phyloP scores from a whole-genome alignment of 129 eudicot genomes.

The Flaveria trinervia region DNA sequence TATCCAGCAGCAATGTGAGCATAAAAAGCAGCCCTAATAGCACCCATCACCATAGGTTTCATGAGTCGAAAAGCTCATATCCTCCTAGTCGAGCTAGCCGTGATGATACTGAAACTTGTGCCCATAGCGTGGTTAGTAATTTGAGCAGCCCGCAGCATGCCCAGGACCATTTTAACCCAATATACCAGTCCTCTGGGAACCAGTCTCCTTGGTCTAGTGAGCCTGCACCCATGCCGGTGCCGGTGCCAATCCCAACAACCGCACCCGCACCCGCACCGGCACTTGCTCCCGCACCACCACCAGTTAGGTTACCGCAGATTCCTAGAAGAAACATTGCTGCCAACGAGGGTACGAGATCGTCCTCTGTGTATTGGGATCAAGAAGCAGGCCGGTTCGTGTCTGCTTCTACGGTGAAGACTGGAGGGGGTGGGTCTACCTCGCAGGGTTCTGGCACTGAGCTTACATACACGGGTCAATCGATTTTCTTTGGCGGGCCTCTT shows the following conservation, averaged over 20 bases:
- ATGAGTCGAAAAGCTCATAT: constrained; percentile 67
- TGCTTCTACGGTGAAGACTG: constrained; percentile 45
- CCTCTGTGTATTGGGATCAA: constrained; percentile 79
- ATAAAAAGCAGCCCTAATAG: constrained; percentile 77
- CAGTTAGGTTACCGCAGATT: constrained; percentile 28
- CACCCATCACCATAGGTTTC: constrained; percentile 47
- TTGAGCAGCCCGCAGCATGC: constrained; percentile 71
- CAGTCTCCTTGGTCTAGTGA: constrained; percentile 69
- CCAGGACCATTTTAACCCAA: constrained; percentile 64
- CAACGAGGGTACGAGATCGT: constrained; percentile 44
- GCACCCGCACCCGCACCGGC: not conserved
- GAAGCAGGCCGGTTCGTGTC: constrained; percentile 86
- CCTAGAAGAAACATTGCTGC: constrained; percentile 46
- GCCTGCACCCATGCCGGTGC: constrained; percentile 18
- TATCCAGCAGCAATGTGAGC: constrained; percentile 70
- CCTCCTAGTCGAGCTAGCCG: constrained; percentile 84
- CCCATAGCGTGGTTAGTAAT: constrained; percentile 62
- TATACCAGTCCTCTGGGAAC: constrained; percentile 67
- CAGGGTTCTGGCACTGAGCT: constrained; percentile 64
- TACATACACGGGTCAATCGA: constrained; percentile 85
- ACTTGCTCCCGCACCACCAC: constrained; percentile 27
- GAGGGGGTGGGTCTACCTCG: constrained; percentile 50
- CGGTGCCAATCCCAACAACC: not conserved
- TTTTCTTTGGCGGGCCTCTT: constrained; percentile 87
- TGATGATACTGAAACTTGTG: constrained; percentile 68